Conservation (phyloP, 257 asterid genomes). For the Asclepias syriaca region DNA sequence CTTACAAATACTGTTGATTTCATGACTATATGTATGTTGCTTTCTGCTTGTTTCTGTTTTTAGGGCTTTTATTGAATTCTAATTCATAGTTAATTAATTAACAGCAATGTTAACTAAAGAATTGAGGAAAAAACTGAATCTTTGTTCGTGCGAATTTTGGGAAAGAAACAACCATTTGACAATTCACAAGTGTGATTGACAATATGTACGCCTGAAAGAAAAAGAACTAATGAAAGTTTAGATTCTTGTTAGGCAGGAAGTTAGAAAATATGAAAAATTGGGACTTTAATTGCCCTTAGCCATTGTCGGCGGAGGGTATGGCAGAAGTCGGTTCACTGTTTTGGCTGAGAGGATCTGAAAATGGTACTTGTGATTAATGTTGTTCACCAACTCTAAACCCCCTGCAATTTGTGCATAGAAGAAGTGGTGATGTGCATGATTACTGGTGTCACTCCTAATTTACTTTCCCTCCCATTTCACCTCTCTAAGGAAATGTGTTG, state of each 20-base stretch:
- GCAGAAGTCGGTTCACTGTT: background rate
- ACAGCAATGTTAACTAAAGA: background rate
- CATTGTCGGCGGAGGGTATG: background rate
- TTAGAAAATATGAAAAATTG: no score
- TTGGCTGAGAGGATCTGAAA: background rate
- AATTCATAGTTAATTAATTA: background rate
- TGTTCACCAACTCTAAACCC: background rate
- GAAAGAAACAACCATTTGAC: background rate
- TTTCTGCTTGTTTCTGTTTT: background rate
- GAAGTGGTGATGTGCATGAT: background rate
- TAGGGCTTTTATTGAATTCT: background rate
- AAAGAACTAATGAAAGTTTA: background rate
- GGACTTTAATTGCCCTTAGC: background rate
- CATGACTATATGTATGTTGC: background rate
- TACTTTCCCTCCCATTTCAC: background rate
- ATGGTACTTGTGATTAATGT: background rate
- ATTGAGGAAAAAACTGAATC: background rate
- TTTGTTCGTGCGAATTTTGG: background rate
- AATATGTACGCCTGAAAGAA: background rate
- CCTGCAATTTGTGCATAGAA: background rate
- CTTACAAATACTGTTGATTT: background rate
- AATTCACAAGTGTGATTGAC: background rate
- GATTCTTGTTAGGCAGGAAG: background rate
- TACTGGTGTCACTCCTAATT: background rate
- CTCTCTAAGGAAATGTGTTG: background rate